Percentiles rank a stretch among this genome's conserved stretches.
Conservation (phyloP, 2,329 filamentous ascomycete species). For the Delphinella strobiligena region DNA sequence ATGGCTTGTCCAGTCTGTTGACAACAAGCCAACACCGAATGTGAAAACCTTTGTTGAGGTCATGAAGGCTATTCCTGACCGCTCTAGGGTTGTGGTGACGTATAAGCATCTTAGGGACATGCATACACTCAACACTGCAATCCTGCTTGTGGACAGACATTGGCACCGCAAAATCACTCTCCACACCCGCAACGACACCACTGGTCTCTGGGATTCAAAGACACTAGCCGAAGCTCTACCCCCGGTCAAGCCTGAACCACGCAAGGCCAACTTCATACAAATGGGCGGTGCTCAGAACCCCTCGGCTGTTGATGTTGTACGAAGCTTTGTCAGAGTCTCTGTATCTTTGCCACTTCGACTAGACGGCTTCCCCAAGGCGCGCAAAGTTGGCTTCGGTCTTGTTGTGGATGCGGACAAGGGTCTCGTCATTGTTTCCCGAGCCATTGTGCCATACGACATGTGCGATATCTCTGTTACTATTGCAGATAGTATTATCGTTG, state of each 20-base stretch:
- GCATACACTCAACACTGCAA: constrained; percentile 85
- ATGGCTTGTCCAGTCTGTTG: constrained; percentile 85
- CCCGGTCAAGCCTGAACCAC: constrained; percentile 56
- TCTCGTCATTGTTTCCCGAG: constrained; percentile 83
- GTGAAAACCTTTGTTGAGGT: constrained; percentile 83
- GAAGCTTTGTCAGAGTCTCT: constrained; percentile 86
- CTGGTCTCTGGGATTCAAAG: constrained; percentile 88
- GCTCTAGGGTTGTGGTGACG: constrained; percentile 76
- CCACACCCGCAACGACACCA: constrained; percentile 77
- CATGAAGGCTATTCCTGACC: constrained; percentile 72
- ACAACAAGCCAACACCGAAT: constrained; percentile 83
- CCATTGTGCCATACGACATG: constrained; percentile 89
- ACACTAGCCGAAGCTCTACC: constrained; percentile 74
- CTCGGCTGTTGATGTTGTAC: constrained; percentile 83
- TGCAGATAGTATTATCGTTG: constrained; percentile 88
- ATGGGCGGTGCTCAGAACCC: constrained; percentile 80
- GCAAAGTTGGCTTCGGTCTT: constrained; percentile 88
- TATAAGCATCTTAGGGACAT: constrained; percentile 93
- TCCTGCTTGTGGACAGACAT: constrained; percentile 86
- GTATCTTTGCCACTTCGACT: constrained; percentile 92
- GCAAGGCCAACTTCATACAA: constrained; percentile 82
- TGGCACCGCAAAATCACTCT: constrained; percentile 94
- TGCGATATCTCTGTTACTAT: constrained; percentile 96
- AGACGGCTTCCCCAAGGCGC: constrained; percentile 91
- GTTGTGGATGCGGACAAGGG: constrained; percentile 97